Base-by-base conservation (phyloP, 2,329 filamentous ascomycete species). In the Fusarium miscanthi region DNA sequence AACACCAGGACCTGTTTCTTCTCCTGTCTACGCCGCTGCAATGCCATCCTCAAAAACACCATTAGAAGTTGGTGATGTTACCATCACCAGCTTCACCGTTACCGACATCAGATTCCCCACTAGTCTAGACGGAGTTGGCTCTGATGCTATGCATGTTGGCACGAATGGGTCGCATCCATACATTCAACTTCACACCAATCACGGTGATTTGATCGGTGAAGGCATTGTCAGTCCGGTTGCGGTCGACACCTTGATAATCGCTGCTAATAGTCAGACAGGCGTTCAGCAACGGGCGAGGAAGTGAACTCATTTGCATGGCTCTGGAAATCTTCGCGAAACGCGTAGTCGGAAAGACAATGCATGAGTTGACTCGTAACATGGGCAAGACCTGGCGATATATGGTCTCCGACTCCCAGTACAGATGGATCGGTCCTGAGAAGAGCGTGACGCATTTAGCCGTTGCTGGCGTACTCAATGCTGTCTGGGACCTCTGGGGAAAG, bases 301-400 rank as follows among this genome's bases (percentile, higher is more conserved):
- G 51, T 5, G 51, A 54, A 3, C 51, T 54, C 4, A 54, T 54
- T 23, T 54, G 51, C 12, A 54, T 54, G 37, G 27, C 51, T 41
- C 11, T 54, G 2, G 31, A 14, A 5, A 54, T 54, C 14, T 54
- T 54, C 19, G 51, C 37, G 1, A 41, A 54, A 12, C 51, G 51
- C 21, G 51, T 54, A 4, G 37, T 41, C n/a, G 51, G 51, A 13
- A 54, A 54, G 27, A 31, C 37, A 3, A 54, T 54, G 51, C 37
- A 41, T 41, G 51, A 41, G 25, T 27, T 54, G 37, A 54, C 51
- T 41, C 51, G 51, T 1, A 41, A 54, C 14, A 54, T 54, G 51
- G 51, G 51, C 25, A 54, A 54, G 25, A 54, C 51, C 14, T 54
- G 51, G 51, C 35, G 51, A 41, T 54, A 54, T 23, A 54, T 54